Evolutionary conservation across 148 eudicot species (phyloP), one percentile per base, ranked within the genome.

Genomic region (Silene uniflora): DNA sequence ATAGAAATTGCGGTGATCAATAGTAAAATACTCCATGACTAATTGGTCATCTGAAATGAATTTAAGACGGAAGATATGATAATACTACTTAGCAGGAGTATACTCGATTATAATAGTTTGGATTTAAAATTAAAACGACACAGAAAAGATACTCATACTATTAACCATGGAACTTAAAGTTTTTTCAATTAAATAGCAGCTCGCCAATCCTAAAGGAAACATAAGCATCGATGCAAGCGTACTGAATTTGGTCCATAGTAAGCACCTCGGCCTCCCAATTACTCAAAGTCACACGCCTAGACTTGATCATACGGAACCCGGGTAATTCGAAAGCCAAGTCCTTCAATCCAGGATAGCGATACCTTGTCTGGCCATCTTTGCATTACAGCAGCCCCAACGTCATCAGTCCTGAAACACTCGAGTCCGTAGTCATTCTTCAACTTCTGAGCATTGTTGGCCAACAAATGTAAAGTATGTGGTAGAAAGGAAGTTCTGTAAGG

Each of bases 171-270:
- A n/a, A n/a, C n/a, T n/a, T n/a, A n/a, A n/a, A n/a, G n/a, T n/a
- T n/a, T n/a, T n/a, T 1, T 68, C 56, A 68, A 1, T 68, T 21
- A 21, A 68, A 14, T 21, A 68, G 56, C 29, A 68, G n/a, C n/a
- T n/a, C 39, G 0, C 89, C 91, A 69, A 88, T 83, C 80, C 61
- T 78, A 52, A 74, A 88, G 72, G 84, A 86, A 78, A 87, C 96
- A 82, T 84, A 91, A 62, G 96, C 92, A 87, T 91, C 91, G 84
- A 91, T 81, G 59, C 91, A 87, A 67, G 89, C 97, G 84, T 89
- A 89, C 73, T 86, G 81, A 79, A 91, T 71, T 52, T 89, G 93
- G 2, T 74, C 76, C 18, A 75, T 64, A 75, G 39, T 84, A 9
- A 91, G 76, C 24, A 61, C 85, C 75, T 86, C 81, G 17, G 80